Evolutionary conservation across 306 rosid genomes (phyloP), one percentile per base, ranked within the genome.

Genomic region (Gillenia trifoliata): DNA sequence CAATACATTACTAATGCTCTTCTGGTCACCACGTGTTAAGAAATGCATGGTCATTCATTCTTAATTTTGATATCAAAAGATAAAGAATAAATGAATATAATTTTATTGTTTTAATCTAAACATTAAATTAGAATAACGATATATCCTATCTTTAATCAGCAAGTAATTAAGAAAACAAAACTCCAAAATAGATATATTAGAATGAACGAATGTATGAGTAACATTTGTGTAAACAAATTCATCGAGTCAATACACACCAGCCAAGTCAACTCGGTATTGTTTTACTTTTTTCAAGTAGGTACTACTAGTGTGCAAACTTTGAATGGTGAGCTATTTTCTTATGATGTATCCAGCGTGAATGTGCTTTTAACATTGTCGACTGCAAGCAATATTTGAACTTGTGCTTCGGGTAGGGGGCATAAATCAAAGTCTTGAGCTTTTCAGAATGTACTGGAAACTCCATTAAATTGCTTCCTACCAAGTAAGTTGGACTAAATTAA

Each of bases 391-490:
- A 66, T 15, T 79, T 65, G 83, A 77, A 71, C 41, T 71, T 81
- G 76, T 76, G 74, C 81, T 75, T 73, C 78, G 85, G 86, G 82
- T 55, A 73, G n/a, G 67, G 82, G 82, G 76, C 61, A 66, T 22
- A 16, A 69, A 56, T 36, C 80, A 75, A 67, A 36, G 60, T 60
- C 78, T 49, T 68, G 75, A 63, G 64, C 55, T 79, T 71, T 59
- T 50, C 66, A 69, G 71, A 52, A 71, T 65, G 38, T 30, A 62
- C 36, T 29, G 47, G 69, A 31, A 65, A 31, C 74, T 60, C 55
- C 40, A 6, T 56, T 72, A n/a, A 50, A 71, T 50, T 30, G 33
- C 64, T 1, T 33, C 49, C 8, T 47, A 11, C 11, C 62, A 45
- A 49, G 38, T 79, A 49, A 36, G 55, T 50, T 55, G 78, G 75